Evolutionary conservation across 192 early-diverging fungal genomes (phyloP).

Genomic region (Tieghemiomyces parasiticus): DNA sequence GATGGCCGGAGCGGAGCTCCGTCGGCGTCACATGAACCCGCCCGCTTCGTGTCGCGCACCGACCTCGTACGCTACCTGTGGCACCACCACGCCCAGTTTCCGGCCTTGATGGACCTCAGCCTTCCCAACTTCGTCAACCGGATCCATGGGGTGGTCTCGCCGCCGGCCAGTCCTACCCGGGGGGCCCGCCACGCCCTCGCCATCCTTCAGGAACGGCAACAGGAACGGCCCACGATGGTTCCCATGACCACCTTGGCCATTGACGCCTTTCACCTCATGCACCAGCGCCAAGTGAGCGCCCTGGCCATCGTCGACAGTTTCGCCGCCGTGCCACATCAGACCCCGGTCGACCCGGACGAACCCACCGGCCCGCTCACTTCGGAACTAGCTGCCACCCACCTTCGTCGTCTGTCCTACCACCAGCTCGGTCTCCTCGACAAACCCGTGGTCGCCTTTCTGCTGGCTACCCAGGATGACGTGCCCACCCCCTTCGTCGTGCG

Average conservation of each 20-base stretch:
- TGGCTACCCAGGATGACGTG: constrained; percentile 15
- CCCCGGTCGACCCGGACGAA: not conserved
- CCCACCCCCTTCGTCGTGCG: constrained; percentile 22
- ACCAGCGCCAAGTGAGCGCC: constrained; percentile 21
- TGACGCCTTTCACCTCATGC: constrained; percentile 15
- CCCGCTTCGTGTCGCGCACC: constrained; percentile 21
- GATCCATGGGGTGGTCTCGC: not conserved
- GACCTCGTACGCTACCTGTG: constrained; percentile 29
- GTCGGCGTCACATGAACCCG: not conserved
- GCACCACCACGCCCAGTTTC: constrained; percentile 29
- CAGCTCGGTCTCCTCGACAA: constrained; percentile 22
- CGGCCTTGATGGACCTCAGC: constrained; percentile 14
- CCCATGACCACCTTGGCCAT: constrained; percentile 25
- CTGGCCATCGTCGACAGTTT: constrained; percentile 23
- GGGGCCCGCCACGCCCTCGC: no score
- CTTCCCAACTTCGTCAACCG: constrained; percentile 12
- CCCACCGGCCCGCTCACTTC: constrained; percentile 16
- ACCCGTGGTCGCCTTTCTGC: constrained; percentile 27
- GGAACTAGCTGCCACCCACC: constrained; percentile 20
- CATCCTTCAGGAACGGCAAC: not conserved
- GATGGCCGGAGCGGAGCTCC: no score
- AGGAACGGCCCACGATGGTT: constrained; percentile 3
- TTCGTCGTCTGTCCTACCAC: constrained; percentile 18
- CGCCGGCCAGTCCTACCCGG: no score
- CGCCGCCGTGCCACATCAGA: not conserved